A percentile compares a stretch with the other conserved stretches of the same genome.
Evolutionary conservation across 2,329 filamentous ascomycete species (phyloP).

Genomic region (Pestalotiopsis sp.): DNA sequence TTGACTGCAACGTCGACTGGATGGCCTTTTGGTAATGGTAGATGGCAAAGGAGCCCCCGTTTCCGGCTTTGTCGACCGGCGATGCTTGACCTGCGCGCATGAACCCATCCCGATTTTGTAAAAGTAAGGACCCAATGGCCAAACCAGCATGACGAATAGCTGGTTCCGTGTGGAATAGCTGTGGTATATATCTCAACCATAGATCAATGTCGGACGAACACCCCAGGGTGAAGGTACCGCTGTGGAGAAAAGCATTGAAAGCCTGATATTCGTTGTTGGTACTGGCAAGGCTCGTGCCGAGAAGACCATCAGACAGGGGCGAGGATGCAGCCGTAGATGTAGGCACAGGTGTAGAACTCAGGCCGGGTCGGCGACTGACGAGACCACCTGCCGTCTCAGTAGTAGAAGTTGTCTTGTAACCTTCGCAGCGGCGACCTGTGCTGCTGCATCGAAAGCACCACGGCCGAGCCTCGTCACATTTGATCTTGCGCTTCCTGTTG

Average conservation of each 20-base stretch:
- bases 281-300: constrained; percentile 17
- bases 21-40: constrained; percentile 4
- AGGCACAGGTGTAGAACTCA: constrained; percentile 22
- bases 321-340: constrained; percentile 33
- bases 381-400: background rate
- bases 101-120: background rate
- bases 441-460: constrained; percentile 21
- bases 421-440: constrained; percentile 31
- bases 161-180: constrained; percentile 35
- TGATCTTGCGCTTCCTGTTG: background rate
- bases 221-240: constrained; percentile 35
- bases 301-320: constrained; percentile 4
- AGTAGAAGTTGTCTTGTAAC: constrained; percentile 19
- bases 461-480: constrained; percentile 5
- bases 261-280: constrained; percentile 27
- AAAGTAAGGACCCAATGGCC: constrained; percentile 25
- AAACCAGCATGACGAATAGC: constrained; percentile 38
- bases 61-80: background rate
- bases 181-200: constrained; percentile 39
- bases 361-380: constrained; percentile 14
- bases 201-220: constrained; percentile 38
- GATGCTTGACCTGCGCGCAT: no score
- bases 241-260: constrained; percentile 37
- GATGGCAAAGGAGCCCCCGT: background rate
- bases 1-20: background rate